A percentile compares a stretch with the other conserved stretches of the same genome.
Evolutionary conservation across 1,284 basidiomycete species (phyloP).

Genomic region (Tetrapyrgos nigripes): DNA sequence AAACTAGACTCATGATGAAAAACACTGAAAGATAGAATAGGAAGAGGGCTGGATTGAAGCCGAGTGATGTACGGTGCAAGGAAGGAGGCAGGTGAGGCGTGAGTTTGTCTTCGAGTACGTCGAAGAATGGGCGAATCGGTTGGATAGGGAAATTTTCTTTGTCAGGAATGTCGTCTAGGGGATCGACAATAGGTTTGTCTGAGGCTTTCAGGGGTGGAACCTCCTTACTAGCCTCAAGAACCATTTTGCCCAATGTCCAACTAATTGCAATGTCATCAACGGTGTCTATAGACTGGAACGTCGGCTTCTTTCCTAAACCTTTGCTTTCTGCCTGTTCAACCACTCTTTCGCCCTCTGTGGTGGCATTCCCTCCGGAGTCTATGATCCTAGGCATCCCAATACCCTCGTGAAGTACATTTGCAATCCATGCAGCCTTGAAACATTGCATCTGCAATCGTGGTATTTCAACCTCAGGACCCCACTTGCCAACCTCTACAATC

Average conservation of each 20-base stretch:
- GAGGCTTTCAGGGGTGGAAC: conserved; percentile 58
- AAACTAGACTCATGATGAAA: conserved; percentile 46
- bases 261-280: conserved; percentile 93
- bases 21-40: conserved; percentile 57
- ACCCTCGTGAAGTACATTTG: conserved; percentile 95
- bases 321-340: conserved; percentile 79
- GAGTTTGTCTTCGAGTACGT: conserved; percentile 65
- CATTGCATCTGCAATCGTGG: conserved; percentile 95
- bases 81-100: conserved; percentile 67
- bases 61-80: conserved; percentile 65
- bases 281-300: conserved; percentile 92
- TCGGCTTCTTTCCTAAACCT: conserved; percentile 75
- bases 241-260: conserved; percentile 99
- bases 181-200: conserved; percentile 67
- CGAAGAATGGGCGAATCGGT: conserved; percentile 66
- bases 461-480: conserved; percentile 79
- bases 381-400: conserved; percentile 94
- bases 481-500: conserved; percentile 68
- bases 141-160: conserved; percentile 56
- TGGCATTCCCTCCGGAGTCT: conserved; percentile 79
- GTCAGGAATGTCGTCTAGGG: conserved; percentile 66
- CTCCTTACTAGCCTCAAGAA: conserved; percentile 93
- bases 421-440: conserved; percentile 99
- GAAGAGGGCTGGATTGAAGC: conserved; percentile 71
- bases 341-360: conserved; percentile 70